phyloP scores from a whole-genome alignment of 2,329 filamentous ascomycete species.

The Botrytis medusae region DNA sequence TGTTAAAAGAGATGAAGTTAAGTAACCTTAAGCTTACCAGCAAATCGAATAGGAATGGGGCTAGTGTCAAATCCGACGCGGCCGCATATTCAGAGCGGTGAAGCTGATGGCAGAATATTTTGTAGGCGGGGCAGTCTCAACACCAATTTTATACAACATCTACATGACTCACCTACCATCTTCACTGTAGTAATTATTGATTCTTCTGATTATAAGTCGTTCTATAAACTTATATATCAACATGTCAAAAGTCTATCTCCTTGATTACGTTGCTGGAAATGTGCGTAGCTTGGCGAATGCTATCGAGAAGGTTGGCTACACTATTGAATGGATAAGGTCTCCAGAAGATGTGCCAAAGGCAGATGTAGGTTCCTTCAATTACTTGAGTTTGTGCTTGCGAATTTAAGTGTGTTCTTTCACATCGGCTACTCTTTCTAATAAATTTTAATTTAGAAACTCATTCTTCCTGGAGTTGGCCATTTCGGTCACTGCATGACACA shows the following conservation, averaged over 20 bases:
- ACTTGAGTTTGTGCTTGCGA: neutral
- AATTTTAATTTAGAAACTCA: constrained; percentile 69
- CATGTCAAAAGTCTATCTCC: constrained; percentile 76
- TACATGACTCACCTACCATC: constrained; percentile 2
- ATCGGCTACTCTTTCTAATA: neutral
- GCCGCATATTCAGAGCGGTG: neutral
- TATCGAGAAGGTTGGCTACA: constrained; percentile 91
- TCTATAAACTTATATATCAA: neutral
- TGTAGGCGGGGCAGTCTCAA: neutral
- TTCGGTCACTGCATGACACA: constrained; percentile 94
- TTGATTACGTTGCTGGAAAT: constrained; percentile 94
- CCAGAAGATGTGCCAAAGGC: constrained; percentile 83
- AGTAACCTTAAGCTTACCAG: neutral
- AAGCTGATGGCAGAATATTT: constrained; percentile 2
- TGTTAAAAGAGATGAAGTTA: neutral
- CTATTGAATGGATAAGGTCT: constrained; percentile 85
- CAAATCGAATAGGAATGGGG: neutral
- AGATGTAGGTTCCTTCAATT: constrained; percentile 58
- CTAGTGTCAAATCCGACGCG: neutral
- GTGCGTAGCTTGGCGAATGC: constrained; percentile 95
- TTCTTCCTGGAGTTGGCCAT: constrained; percentile 94
- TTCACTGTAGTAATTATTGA: constrained; percentile 4
- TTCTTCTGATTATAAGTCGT: neutral
- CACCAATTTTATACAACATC: neutral
- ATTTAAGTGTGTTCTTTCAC: neutral